Evolutionary conservation across 2,329 filamentous ascomycete species (phyloP).

Genomic region (Hymenoscyphus fructigenus): DNA sequence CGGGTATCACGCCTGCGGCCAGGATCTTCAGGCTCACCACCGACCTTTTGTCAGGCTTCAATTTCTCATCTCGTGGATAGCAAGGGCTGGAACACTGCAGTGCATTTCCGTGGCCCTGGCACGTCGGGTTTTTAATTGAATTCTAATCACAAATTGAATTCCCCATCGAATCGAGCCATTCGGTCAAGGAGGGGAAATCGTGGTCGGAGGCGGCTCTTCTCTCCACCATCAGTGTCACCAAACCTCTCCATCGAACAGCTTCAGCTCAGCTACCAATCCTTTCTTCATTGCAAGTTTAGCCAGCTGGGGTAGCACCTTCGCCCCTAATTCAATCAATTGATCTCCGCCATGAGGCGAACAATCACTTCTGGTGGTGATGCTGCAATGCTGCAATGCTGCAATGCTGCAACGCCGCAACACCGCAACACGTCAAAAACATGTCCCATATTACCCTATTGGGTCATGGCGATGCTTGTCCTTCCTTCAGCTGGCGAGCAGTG

Average conservation of each 20-base stretch:
- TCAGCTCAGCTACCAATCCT: background rate
- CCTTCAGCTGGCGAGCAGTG: background rate
- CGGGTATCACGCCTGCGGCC: background rate
- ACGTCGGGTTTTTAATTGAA: background rate
- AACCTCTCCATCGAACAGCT: background rate
- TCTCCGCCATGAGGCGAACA: background rate
- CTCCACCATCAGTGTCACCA: slow-evolving; percentile 2
- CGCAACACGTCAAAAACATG: background rate
- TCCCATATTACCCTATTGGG: background rate
- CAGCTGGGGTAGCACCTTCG: background rate
- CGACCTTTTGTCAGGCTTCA: background rate
- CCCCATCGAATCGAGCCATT: background rate
- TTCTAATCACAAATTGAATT: background rate
- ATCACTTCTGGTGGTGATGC: background rate
- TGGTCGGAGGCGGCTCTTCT: slow-evolving; percentile 1
- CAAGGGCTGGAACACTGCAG: too few species aligned
- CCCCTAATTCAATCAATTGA: background rate
- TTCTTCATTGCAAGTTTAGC: background rate
- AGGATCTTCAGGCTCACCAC: background rate
- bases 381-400: background rate
- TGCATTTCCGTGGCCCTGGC: background rate
- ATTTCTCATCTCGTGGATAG: too few species aligned
- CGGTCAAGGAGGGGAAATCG: background rate
- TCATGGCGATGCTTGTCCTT: background rate
- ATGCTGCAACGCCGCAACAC: too few species aligned